Base-by-base conservation (phyloP, 2,329 filamentous ascomycete species). In the Helicocarpus griseus region DNA sequence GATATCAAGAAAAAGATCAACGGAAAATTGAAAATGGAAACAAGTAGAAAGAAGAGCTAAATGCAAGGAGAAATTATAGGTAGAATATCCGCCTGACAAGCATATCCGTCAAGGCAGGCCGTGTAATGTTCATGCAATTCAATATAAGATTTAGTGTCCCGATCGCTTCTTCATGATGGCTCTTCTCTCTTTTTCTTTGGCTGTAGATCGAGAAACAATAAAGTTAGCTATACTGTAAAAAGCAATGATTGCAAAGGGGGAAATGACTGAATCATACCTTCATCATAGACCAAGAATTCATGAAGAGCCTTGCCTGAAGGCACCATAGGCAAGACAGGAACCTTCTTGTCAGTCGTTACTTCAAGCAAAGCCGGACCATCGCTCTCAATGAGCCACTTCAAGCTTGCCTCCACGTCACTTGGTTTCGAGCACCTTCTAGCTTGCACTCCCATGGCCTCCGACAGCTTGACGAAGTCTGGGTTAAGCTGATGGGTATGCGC, bases 291-390 rank as follows among this genome's bases (percentile, higher is more conserved):
- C 65, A 97, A 77, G 73, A 97, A 96, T 71, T 97, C 93, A 67
- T 97, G 89, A 62, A 98, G 77, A 54, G 79, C 91, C 56, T 80
- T 85, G 35, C 93, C 93, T 36, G 82, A 85, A 3, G 91, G 91
- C 44, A 98, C 93, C 93, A 97, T 97, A 35, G 93, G 93, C 63
- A 97, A 74, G n/a, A 98, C 91, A 44, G 91, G 91, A 24, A 74
- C 73, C 65, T 75, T 85, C 66, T 81, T 79, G 69, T 97, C 93
- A 3, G 88, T 93, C 49, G 95, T 78, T 50, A 98, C 86, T 73
- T 97, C 91, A 54, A 98, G 77, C 57, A 97, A 78, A 38, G 90
- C 90, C 19, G 93, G 93, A n/a, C 91, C 93, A 28, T 96, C 87
- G 5, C 81, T 82, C 62, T 89, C 80, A 60, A 97, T 86, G 66